A percentile compares a stretch with the other conserved stretches of the same genome.
Conservation (phyloP, 345 rosid genomes). For the Orychophragmus violaceus region DNA sequence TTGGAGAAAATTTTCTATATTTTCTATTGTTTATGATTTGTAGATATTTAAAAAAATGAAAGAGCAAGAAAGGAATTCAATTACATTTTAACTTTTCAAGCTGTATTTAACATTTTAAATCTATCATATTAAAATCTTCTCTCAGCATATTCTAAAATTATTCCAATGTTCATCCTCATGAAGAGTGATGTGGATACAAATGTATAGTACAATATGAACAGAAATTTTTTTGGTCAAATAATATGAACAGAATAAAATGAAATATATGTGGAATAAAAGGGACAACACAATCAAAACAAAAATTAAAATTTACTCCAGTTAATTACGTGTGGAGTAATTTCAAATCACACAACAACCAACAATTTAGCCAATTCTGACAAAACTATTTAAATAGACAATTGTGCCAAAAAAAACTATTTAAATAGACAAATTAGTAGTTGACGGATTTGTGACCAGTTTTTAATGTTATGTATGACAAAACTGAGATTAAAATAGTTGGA, state of each 20-base stretch:
- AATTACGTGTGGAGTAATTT: background rate
- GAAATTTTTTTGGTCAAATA: too few species aligned
- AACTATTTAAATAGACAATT: too few species aligned
- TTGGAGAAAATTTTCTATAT: background rate
- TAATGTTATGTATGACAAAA: too few species aligned
- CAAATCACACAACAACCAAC: background rate
- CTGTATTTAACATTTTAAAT: background rate
- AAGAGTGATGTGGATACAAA: background rate
- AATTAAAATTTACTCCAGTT: background rate
- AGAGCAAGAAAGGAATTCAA: background rate
- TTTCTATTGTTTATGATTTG: background rate
- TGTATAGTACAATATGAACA: background rate
- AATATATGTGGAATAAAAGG: background rate
- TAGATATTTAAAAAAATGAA: background rate
- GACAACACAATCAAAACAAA: background rate
- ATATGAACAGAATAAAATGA: background rate
- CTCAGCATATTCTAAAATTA: slow-evolving; percentile 5
- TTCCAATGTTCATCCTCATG: background rate
- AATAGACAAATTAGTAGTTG: too few species aligned
- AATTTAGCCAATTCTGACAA: too few species aligned
- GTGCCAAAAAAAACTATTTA: too few species aligned
- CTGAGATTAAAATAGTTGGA: too few species aligned
- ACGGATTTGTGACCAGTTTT: too few species aligned
- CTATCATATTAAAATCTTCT: background rate
- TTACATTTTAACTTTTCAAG: background rate